Evolutionary conservation across 2,329 filamentous ascomycete genomes (phyloP), one percentile per base, ranked within the genome.

Genomic region (Aureobasidium sp.): DNA sequence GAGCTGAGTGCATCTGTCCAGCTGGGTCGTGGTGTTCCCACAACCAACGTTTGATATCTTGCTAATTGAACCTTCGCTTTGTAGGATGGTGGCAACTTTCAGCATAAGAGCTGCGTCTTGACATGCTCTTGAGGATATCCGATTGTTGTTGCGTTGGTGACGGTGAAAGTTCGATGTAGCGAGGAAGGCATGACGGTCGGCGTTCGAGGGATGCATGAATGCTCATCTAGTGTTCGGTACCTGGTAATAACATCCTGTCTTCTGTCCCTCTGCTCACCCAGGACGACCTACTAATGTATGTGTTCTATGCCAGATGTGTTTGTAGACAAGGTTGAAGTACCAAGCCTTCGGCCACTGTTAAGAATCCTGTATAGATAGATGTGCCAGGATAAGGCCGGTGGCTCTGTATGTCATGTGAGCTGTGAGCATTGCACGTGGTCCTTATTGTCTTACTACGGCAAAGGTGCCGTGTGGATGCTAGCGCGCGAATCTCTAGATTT

Each of bases 91-190:
- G 69, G 69, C 26, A 66, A 56, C 26, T 67, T 61, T 24, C 41
- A 61, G 48, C 56, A 65, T 20, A 69, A 65, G n/a, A 69, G 67
- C 51, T 66, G 66, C 20, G 41, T 70, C 3, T 69, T 69, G 67
- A 63, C 63, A n/a, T 71, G 69, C 64, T 64, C 64, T 43, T 67
- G 63, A 65, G 37, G 51, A 63, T 37, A 8, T n/a, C 29, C 1
- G 15, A 8, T 13, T 41, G 24, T 32, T 29, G 9, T 41, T 26
- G 36, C 5, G 15, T 41, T n/a, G 15, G 15, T 12, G 15, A n/a
- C 24, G 32, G 37, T 29, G 34, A 59, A 27, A 32, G 17, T 59
- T 8, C 17, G 34, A 43, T 8, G 24, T 7, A 3, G 3, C 17
- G 34, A 34, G 34, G 17, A 24, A 53, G 10, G 50, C 8, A 5